Base-by-base conservation (phyloP, 352 stramenopile species). In the Phytophthora syringae region DNA sequence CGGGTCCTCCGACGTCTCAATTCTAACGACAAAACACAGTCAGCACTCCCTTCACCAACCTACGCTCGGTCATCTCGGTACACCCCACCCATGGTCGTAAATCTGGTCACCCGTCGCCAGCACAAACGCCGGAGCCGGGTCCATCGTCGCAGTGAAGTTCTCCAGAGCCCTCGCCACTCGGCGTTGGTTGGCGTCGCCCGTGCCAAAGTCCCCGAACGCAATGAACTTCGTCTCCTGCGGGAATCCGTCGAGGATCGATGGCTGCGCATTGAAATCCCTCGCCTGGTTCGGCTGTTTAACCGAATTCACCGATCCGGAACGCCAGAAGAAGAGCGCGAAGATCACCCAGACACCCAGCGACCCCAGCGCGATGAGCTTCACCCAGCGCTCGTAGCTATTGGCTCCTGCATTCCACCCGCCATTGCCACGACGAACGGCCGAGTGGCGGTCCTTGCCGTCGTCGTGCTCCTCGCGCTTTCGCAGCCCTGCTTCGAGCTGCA, bases 31-130 rank as follows among this genome's bases (percentile, higher is more conserved):
- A 53, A 37, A 49, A 6, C 6, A 22, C 32, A 50, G 39, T 57
- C 22, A 62, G 9, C 18, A 58, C 15, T 20, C 18, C 48, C 27
- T 21, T 47, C 13, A 12, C 25, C 21, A 34, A 53, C 1, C 21
- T 54, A 12, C 37, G 32, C n/a, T 13, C 9, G 7, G 9, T 12
- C 13, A 40, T n/a, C n/a, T n/a, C n/a, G n/a, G n/a, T n/a, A 9
- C 3, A 44, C 76, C n/a, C 48, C 43, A 95, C 86, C 88, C 88
- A 52, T 93, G 82, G 16, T 90, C 80, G 56, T 96, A 96, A 60
- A 96, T 89, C 55, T 96, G 88, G 51, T 96, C 88, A 40, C 88
- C 88, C 7, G 86, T 94, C 0, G 88, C 93, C 25, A 96, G 32
- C 40, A 96, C 79, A 59, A 96, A 96, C 5, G 85, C 69, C 15